phyloP scores from a whole-genome alignment of 1,284 basidiomycete genomes.

The Leccinum fallax region DNA sequence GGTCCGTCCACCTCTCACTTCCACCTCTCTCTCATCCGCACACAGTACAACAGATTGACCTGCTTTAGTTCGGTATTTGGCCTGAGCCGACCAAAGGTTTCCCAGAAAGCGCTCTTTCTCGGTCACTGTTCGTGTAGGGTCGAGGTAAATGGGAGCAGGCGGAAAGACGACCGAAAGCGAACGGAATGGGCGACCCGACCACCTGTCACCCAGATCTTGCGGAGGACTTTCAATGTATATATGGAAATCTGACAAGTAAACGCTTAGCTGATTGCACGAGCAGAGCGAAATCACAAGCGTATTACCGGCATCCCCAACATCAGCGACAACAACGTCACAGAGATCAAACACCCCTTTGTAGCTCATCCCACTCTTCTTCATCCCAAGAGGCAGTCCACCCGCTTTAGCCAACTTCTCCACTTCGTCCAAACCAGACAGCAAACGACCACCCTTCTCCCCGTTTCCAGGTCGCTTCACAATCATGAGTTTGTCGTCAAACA shows the following conservation, averaged over 20 bases:
- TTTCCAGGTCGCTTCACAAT: constrained; percentile 85
- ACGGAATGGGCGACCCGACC: constrained; percentile 83
- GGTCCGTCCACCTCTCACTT: constrained; percentile 57
- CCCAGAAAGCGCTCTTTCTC: constrained; percentile 86
- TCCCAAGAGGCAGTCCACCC: constrained; percentile 55
- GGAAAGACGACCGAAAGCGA: constrained; percentile 73
- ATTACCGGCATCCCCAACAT: constrained; percentile 82
- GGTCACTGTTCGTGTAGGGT: constrained; percentile 59
- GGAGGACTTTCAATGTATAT: constrained; percentile 82
- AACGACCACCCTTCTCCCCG: constrained; percentile 71
- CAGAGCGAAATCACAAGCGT: constrained; percentile 14
- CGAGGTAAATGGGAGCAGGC: constrained; percentile 61
- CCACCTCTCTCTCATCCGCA: constrained; percentile 75
- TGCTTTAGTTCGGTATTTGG: constrained; percentile 68
- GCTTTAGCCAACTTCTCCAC: constrained; percentile 75
- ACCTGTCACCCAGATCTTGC: constrained; percentile 77
- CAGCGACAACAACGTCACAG: constrained; percentile 81
- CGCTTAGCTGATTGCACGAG: constrained; percentile 12
- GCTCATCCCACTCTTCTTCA: constrained; percentile 80
- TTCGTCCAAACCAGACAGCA: constrained; percentile 84
- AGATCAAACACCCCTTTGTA: constrained; percentile 89
- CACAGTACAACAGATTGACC: constrained; percentile 69
- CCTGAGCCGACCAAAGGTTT: constrained; percentile 83
- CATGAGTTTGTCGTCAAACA: constrained; percentile 95
- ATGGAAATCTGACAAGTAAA: constrained; percentile 67